Conservation (phyloP, 2,329 filamentous ascomycete species). For the Fusarium lateritium region DNA sequence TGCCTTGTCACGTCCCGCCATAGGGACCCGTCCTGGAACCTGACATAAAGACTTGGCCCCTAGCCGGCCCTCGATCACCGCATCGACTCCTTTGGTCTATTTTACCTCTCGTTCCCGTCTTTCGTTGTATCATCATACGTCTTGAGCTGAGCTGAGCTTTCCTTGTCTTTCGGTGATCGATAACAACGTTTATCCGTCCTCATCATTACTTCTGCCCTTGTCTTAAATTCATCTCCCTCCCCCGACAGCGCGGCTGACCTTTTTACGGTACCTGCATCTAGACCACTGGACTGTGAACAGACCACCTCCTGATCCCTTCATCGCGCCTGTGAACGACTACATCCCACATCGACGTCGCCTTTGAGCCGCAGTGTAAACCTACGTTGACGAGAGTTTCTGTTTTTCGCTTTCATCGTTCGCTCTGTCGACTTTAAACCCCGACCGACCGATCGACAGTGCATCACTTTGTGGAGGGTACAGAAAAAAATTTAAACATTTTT, state of each 20-base stretch:
- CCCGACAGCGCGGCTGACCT: conserved; percentile 45
- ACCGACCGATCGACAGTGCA: conserved; percentile 32
- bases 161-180: conserved; percentile 40
- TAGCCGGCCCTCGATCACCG: conserved; percentile 49
- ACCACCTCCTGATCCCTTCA: conserved; percentile 50
- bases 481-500: conserved; percentile 35
- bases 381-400: conserved; percentile 24
- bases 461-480: conserved; percentile 34
- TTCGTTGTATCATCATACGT: conserved; percentile 35
- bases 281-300: conserved; percentile 47
- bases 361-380: conserved; percentile 32
- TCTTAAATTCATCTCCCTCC: conserved; percentile 28
- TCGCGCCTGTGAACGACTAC: conserved; percentile 38
- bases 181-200: conserved; percentile 23
- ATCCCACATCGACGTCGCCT: conserved; percentile 37
- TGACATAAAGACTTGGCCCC: conserved; percentile 53
- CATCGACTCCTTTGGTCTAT: conserved; percentile 48
- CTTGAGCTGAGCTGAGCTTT: conserved; percentile 29
- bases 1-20: conserved; percentile 51
- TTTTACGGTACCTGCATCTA: conserved; percentile 51
- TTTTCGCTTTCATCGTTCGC: conserved; percentile 1
- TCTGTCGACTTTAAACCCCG: conserved; percentile 14
- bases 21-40: conserved; percentile 49
- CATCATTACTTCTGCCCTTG: conserved; percentile 16
- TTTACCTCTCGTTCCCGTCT: conserved; percentile 44